phyloP scores from a whole-genome alignment of 352 stramenopile genomes.

The Phytopythium cucurbitacearum region DNA sequence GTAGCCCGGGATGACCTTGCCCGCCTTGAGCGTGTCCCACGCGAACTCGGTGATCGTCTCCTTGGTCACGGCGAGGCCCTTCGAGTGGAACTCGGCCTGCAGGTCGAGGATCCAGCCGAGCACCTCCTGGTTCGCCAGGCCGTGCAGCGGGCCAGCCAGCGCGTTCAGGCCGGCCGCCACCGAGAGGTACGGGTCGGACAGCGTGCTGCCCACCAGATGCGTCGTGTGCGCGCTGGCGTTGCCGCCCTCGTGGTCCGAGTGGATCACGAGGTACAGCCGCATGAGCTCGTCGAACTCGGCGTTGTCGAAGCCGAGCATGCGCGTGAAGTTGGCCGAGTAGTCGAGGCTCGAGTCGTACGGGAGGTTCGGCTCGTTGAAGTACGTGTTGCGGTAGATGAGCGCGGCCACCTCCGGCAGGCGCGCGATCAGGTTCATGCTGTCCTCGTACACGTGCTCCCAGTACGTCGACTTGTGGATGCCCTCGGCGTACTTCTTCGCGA shows the following conservation, averaged over 20 bases:
- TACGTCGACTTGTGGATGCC: slow-evolving; percentile 98
- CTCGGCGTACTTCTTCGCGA: slow-evolving; percentile 96
- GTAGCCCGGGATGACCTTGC: slow-evolving; percentile 99
- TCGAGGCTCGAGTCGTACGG: slow-evolving; percentile 94
- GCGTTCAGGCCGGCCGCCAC: slow-evolving; percentile 96
- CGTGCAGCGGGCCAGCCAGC: slow-evolving; percentile 97
- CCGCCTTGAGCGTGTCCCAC: slow-evolving; percentile 98
- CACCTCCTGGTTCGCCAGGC: slow-evolving; percentile 99
- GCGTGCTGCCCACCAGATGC: slow-evolving; percentile 96
- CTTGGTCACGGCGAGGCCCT: slow-evolving; percentile 96
- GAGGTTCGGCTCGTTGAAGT: slow-evolving; percentile 94
- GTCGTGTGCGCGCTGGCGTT: slow-evolving; percentile 98
- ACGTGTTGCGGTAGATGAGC: slow-evolving; percentile 98
- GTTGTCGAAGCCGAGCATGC: slow-evolving; percentile 97
- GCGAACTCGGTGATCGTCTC: slow-evolving; percentile 99
- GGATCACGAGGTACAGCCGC: slow-evolving; percentile 98
- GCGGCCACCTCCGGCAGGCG: slow-evolving; percentile 96
- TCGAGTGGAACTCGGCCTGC: slow-evolving; percentile 94
- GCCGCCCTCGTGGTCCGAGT: slow-evolving; percentile 98
- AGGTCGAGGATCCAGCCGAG: slow-evolving; percentile 93
- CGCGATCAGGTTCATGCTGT: slow-evolving; percentile 98
- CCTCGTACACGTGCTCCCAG: slow-evolving; percentile 97
- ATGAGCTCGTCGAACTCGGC: slow-evolving; percentile 98
- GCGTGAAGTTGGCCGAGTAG: slow-evolving; percentile 98
- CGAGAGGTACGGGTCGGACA: slow-evolving; percentile 97